phyloP scores from a whole-genome alignment of 1,139 yeast genomes.

The Kurtzmaniella quercitrusa region DNA sequence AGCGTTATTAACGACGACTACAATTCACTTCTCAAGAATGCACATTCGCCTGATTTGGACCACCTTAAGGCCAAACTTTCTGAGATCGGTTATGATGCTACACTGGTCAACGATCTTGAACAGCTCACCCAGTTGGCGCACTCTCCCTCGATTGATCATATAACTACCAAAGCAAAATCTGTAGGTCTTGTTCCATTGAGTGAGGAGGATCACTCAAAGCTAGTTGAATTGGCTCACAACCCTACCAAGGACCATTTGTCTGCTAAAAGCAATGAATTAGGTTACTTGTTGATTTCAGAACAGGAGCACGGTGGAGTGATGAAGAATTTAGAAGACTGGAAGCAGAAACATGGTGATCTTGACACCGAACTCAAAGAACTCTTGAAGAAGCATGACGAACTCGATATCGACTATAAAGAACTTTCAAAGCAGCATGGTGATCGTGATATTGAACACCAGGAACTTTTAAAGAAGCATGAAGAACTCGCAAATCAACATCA shows the following conservation, averaged over 20 bases:
- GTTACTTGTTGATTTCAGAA: conserved; percentile 36
- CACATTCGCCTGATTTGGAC: conserved; percentile 14
- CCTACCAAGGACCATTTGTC: conserved; percentile 25
- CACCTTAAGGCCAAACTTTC: conserved; percentile 12
- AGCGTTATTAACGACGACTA: conserved; percentile 3
- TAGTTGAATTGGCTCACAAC: conserved; percentile 11
- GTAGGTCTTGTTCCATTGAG: conserved; percentile 16
- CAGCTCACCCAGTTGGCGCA: conserved; percentile 13
- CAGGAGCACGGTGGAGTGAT: not conserved
- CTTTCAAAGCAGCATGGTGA: not conserved
- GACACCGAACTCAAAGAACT: not conserved
- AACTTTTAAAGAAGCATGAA: not conserved
- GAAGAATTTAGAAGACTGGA: not conserved
- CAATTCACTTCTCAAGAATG: conserved; percentile 12
- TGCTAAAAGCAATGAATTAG: conserved; percentile 22
- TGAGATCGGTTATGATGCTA: conserved; percentile 2
- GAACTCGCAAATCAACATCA: not conserved
- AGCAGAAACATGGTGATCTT: not conserved
- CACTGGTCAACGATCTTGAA: conserved; percentile 13
- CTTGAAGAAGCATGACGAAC: conserved; percentile 14
- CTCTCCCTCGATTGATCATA: conserved; percentile 17
- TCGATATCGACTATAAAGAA: not conserved
- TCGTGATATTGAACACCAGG: not conserved
- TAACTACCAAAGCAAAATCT: conserved; percentile 22
- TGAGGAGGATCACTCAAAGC: conserved; percentile 7